Conservation (phyloP, 2,329 filamentous ascomycete species). For the Akanthomyces uredinophilus region DNA sequence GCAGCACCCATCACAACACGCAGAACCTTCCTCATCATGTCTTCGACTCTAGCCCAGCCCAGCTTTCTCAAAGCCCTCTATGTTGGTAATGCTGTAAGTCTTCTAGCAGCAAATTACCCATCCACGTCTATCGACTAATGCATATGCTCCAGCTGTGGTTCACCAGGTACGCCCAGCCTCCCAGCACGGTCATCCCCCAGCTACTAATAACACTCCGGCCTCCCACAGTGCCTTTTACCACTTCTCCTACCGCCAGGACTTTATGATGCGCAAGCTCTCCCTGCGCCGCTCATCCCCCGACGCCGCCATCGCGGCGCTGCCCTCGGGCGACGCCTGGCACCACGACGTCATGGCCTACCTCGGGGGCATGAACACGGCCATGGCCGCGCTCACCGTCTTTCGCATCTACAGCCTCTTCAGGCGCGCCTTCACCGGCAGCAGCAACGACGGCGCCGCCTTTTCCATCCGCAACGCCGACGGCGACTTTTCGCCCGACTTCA, state of each 20-base stretch:
- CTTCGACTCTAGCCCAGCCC: background rate
- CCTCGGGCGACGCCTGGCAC: constrained; percentile 5
- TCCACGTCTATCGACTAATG: background rate
- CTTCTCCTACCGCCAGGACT: background rate
- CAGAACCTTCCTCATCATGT: background rate
- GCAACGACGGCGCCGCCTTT: background rate
- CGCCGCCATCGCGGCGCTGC: background rate
- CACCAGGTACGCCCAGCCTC: background rate
- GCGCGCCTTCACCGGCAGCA: background rate
- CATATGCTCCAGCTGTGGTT: background rate
- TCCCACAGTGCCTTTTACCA: background rate
- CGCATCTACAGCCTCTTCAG: background rate
- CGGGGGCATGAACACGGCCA: background rate
- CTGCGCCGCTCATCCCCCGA: background rate
- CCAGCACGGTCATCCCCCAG: background rate
- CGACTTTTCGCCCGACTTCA: constrained; percentile 19
- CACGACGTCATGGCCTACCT: constrained; percentile 6
- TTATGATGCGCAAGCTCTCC: constrained; percentile 4
- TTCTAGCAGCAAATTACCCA: too few relatives aligned
- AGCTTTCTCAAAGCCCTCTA: background rate
- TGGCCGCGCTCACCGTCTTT: constrained; percentile 1
- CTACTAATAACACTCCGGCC: background rate
- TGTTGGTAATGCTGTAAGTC: background rate
- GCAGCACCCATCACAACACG: background rate
- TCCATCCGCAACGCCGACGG: constrained; percentile 16